These are phyloP conservation scores for Chernovozyma aurita DNA, from an alignment of 1,139 yeast species.

Conservation along the genomic window DNA sequence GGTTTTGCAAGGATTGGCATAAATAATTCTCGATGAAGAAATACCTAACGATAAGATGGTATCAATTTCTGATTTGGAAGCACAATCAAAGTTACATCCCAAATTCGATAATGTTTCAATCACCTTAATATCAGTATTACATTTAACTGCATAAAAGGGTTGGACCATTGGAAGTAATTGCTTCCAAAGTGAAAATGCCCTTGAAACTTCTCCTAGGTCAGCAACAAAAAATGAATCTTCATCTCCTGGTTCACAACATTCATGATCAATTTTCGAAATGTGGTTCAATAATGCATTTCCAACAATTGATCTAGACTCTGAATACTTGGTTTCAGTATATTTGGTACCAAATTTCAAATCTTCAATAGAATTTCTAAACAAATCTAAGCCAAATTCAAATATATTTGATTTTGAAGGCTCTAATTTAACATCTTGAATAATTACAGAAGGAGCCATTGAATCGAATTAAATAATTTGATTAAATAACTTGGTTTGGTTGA, in stretches of 20 bases:
- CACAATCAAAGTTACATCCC: constrained; percentile 89
- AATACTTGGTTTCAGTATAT: not conserved
- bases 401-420: not conserved
- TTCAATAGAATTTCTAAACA: not conserved
- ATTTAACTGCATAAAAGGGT: constrained; percentile 91
- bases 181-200: constrained; percentile 61
- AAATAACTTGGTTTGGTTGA: not conserved
- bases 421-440: constrained; percentile 1
- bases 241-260: constrained; percentile 67
- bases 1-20: constrained; percentile 94
- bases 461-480: too few relatives aligned
- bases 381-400: not conserved
- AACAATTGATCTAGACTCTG: not conserved
- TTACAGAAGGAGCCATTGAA: constrained; percentile 5
- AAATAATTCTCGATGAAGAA: constrained; percentile 63
- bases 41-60: constrained; percentile 60
- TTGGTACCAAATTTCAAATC: not conserved
- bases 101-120: constrained; percentile 51
- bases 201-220: constrained; percentile 69
- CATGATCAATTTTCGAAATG: constrained; percentile 47
- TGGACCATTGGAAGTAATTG: constrained; percentile 63
- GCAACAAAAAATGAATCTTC: constrained; percentile 89
- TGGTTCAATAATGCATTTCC: constrained; percentile 35
- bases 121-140: constrained; percentile 72
- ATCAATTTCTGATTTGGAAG: constrained; percentile 82